These are phyloP conservation scores for Colletotrichum musicola DNA, from an alignment of 2,329 filamentous ascomycete species.

Conservation along the genomic window DNA sequence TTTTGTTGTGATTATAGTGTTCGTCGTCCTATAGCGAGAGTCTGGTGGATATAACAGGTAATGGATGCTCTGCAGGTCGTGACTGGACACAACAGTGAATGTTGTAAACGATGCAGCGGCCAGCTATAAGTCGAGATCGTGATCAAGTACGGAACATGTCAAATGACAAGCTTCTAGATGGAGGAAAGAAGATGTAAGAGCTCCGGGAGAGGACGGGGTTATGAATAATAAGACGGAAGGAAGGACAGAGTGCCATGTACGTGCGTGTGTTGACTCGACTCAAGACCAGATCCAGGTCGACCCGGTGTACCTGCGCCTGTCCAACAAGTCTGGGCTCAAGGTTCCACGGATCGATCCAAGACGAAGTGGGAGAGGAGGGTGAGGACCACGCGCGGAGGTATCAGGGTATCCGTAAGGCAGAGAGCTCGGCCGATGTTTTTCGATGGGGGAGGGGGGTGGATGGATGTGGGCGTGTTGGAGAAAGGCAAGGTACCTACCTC, in stretches of 20 bases:
- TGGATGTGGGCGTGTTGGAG: too few relatives aligned
- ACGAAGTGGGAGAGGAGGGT: slow-evolving; percentile 6
- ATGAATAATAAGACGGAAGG: background rate
- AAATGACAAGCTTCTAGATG: too few relatives aligned
- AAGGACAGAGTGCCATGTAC: slow-evolving; percentile 1
- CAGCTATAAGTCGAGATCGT: background rate
- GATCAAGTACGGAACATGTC: background rate
- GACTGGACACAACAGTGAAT: background rate
- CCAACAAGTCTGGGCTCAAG: slow-evolving; percentile 29
- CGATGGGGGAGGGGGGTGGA: background rate
- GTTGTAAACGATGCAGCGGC: background rate
- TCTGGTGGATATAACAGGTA: background rate
- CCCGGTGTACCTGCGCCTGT: slow-evolving; percentile 30
- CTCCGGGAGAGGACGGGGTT: background rate
- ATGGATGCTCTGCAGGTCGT: background rate
- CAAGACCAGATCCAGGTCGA: slow-evolving; percentile 34
- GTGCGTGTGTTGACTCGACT: slow-evolving; percentile 35
- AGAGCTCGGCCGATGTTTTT: slow-evolving; percentile 28
- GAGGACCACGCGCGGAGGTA: slow-evolving; percentile 21
- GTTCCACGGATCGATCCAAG: slow-evolving; percentile 21
- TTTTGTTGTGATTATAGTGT: slow-evolving; percentile 30
- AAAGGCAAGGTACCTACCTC: too few relatives aligned
- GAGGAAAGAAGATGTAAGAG: background rate
- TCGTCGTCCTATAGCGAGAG: slow-evolving; percentile 29
- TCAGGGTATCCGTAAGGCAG: slow-evolving; percentile 30